A percentile compares a stretch with the other conserved stretches of the same genome.
Evolutionary conservation across 139 green algal species (phyloP).

Genomic region (Auxenochlorella protothecoides): DNA sequence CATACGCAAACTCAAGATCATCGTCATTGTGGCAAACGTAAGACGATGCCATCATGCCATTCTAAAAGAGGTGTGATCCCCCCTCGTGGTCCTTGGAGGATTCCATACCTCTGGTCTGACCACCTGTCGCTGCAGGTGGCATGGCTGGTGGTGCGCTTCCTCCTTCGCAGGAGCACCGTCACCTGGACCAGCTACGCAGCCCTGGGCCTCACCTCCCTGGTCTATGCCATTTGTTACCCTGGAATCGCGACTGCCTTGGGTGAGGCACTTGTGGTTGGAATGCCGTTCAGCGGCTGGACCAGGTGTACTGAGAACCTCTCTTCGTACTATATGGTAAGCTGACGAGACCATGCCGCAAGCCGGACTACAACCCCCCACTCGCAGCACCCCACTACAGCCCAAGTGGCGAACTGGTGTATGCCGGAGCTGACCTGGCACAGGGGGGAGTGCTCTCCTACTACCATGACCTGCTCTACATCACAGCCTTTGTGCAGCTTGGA

Average conservation of each 20-base stretch:
- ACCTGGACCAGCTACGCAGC: constrained; percentile 15
- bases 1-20: constrained; percentile 17
- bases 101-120: no score
- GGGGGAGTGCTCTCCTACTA: constrained; percentile 55
- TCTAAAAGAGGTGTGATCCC: background rate
- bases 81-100: background rate
- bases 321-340: no score
- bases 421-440: constrained; percentile 52
- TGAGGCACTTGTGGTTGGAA: background rate
- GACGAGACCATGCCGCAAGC: background rate
- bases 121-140: constrained; percentile 6
- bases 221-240: constrained; percentile 32
- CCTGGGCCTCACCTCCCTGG: constrained; percentile 15
- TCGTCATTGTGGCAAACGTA: constrained; percentile 28
- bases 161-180: constrained; percentile 12
- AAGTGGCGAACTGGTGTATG: constrained; percentile 47
- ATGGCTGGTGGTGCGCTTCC: constrained; percentile 22
- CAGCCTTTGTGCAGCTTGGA: constrained; percentile 41
- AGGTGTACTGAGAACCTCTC: background rate
- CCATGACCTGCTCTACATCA: constrained; percentile 64
- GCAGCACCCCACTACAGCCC: constrained; percentile 35
- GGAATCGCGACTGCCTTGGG: constrained; percentile 29
- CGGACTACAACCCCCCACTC: background rate
- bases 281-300: background rate
- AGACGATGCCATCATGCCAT: constrained; percentile 1